A percentile compares a stretch with the other conserved stretches of the same genome.
These are phyloP conservation scores for Croton laevigatus DNA, from an alignment of 441 rosid genomes.

Conservation along the genomic window DNA sequence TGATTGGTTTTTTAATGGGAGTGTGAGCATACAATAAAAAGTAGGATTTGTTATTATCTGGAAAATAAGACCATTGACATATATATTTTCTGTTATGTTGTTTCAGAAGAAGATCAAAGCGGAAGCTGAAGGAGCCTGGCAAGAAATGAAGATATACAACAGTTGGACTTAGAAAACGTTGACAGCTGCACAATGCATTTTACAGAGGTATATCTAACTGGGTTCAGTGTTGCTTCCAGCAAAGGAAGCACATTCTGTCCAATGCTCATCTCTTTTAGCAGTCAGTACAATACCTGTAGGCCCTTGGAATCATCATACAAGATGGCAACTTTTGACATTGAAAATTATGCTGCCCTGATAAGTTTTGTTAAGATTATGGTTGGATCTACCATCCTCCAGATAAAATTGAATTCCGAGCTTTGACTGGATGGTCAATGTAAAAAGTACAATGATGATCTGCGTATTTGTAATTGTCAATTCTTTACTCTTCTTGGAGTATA, in stretches of 20 bases:
- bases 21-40: background rate
- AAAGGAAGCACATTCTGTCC: background rate
- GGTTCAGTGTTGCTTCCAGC: background rate
- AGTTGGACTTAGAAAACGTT: background rate
- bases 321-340: background rate
- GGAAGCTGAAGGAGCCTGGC: conserved; percentile 37
- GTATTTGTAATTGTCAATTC: too few relatives aligned
- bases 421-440: too few relatives aligned
- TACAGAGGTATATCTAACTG: background rate
- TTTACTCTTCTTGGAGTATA: background rate
- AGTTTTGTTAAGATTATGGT: background rate
- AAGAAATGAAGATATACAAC: conserved; percentile 26
- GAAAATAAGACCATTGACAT: background rate
- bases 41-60: background rate
- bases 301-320: background rate
- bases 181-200: background rate
- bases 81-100: background rate
- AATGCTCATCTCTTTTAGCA: background rate
- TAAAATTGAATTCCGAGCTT: too few relatives aligned
- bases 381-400: background rate
- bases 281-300: background rate
- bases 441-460: too few relatives aligned
- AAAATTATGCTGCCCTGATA: background rate
- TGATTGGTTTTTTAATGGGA: too few relatives aligned
- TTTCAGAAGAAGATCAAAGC: conserved; percentile 40